Conservation (phyloP, 441 rosid species). For the Erodium chrysanthum region DNA sequence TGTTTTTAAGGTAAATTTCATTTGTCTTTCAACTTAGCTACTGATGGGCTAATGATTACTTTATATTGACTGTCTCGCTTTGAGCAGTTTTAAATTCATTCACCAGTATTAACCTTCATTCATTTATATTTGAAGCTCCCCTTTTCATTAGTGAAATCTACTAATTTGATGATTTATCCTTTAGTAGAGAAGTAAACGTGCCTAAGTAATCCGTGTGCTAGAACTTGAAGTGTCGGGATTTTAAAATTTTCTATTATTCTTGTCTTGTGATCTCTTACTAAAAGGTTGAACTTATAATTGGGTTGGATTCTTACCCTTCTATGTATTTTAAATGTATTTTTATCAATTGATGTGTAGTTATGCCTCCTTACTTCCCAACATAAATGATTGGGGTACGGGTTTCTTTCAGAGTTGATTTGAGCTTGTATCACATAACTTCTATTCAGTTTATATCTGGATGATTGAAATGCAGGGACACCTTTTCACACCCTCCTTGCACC, state of each 20-base stretch:
- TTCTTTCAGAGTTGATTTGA: neutral
- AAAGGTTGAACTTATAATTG: neutral
- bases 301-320: neutral
- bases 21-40: slow-evolving; percentile 3
- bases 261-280: neutral
- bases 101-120: neutral
- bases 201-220: neutral
- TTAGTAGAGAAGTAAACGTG: neutral
- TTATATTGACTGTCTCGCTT: slow-evolving; percentile 3
- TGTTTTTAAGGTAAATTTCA: slow-evolving; percentile 69
- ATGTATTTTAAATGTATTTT: neutral
- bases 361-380: neutral
- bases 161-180: neutral
- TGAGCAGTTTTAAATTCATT: slow-evolving; percentile 4
- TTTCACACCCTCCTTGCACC: slow-evolving; percentile 74
- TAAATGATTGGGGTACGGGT: neutral
- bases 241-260: neutral
- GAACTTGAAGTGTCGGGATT: neutral
- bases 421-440: neutral
- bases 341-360: neutral
- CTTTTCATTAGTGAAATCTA: neutral
- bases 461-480: slow-evolving; percentile 72
- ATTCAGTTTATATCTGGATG: slow-evolving; percentile 18
- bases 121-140: neutral
- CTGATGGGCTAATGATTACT: neutral